phyloP scores from a whole-genome alignment of 1,284 basidiomycete genomes.

The Vanrija pseudolonga region DNA sequence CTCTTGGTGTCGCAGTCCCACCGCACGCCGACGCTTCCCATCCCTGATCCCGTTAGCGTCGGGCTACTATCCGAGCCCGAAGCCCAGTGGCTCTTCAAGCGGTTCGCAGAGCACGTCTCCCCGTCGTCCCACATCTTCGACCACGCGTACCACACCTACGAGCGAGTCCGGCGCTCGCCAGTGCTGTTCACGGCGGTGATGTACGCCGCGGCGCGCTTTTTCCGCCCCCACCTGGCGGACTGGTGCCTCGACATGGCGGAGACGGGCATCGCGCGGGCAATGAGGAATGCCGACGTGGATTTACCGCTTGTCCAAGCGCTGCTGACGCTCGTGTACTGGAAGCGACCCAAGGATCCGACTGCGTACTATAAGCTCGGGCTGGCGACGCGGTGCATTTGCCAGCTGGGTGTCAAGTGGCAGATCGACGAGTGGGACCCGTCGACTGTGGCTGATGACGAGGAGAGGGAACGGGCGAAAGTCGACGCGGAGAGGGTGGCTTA shows the following conservation, averaged over 20 bases:
- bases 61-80: neutral
- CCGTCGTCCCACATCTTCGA: slow-evolving; percentile 7
- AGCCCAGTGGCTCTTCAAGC: neutral
- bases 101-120: neutral
- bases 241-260: slow-evolving; percentile 13
- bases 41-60: neutral
- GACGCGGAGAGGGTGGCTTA: neutral
- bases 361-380: slow-evolving; percentile 23
- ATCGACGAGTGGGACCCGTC: neutral
- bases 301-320: slow-evolving; percentile 18
- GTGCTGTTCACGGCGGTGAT: slow-evolving; percentile 25
- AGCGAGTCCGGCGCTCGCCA: neutral
- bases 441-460: neutral
- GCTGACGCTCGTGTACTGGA: slow-evolving; percentile 15
- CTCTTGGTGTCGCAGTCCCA: neutral
- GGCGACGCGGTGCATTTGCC: slow-evolving; percentile 22
- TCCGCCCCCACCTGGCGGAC: slow-evolving; percentile 12
- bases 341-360: slow-evolving; percentile 12
- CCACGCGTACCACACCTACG: slow-evolving; percentile 7
- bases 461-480: neutral
- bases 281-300: slow-evolving; percentile 7
- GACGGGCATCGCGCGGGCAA: slow-evolving; percentile 12
- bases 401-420: slow-evolving; percentile 16
- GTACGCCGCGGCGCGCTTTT: slow-evolving; percentile 20
- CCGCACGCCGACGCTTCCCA: neutral